Percentiles rank a stretch among this genome's conserved stretches.
These are phyloP conservation scores for Aspergillus sp. DNA, from an alignment of 2,329 filamentous ascomycete genomes.

Conservation along the genomic window DNA sequence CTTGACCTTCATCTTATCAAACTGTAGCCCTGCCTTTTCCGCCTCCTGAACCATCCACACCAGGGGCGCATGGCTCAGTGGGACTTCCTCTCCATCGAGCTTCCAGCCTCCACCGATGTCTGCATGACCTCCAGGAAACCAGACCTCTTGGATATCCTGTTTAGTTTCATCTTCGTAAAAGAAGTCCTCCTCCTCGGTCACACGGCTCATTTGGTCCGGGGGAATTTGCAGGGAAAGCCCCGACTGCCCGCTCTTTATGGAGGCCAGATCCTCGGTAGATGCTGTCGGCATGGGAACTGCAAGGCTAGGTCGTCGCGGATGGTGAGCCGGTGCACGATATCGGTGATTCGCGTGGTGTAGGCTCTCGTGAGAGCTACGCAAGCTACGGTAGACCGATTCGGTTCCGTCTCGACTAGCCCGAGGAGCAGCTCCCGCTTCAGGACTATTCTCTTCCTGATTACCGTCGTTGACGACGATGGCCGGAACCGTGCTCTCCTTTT, in stretches of 20 bases:
- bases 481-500: constrained; percentile 20
- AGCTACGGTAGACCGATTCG: constrained; percentile 30
- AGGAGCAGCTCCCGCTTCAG: constrained; percentile 4
- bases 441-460: constrained; percentile 2
- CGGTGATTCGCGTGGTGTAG: constrained; percentile 12
- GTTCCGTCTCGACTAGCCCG: constrained; percentile 14
- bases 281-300: constrained; percentile 25
- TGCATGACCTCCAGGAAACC: constrained; percentile 73
- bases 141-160: constrained; percentile 74
- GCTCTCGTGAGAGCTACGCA: constrained; percentile 21
- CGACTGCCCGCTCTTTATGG: constrained; percentile 29
- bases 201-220: constrained; percentile 10
- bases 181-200: constrained; percentile 18
- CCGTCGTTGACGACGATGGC: constrained; percentile 31
- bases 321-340: constrained; percentile 27
- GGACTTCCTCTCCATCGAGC: constrained; percentile 52
- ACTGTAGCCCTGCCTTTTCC: constrained; percentile 63
- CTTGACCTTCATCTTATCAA: constrained; percentile 66
- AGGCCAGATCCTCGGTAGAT: constrained; percentile 29
- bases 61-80: constrained; percentile 65
- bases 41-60: constrained; percentile 69
- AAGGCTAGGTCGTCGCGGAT: constrained; percentile 18
- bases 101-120: constrained; percentile 79
- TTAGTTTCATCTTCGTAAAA: constrained; percentile 36
- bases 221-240: constrained; percentile 28